Evolutionary conservation across 169 alveolate genomes (phyloP).

Genomic region (Cystoisospora suis): DNA sequence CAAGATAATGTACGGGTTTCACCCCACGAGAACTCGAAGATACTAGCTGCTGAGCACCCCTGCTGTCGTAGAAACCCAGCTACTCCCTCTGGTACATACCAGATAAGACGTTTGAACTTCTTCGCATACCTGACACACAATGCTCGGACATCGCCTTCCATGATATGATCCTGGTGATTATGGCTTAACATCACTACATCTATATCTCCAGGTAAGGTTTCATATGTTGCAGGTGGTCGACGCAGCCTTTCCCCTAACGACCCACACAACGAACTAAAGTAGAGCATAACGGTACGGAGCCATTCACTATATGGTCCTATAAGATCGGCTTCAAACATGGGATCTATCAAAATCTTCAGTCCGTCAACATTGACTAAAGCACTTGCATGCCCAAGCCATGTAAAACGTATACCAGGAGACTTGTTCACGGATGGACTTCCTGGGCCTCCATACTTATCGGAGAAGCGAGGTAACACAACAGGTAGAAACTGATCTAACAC

Average conservation of each 20-base stretch:
- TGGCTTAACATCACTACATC: slow-evolving; percentile 42
- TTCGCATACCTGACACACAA: neutral
- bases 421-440: neutral
- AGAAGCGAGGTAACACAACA: slow-evolving; percentile 27
- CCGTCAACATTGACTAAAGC: slow-evolving; percentile 43
- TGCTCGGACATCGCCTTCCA: slow-evolving; percentile 40
- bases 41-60: slow-evolving; percentile 39
- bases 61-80: slow-evolving; percentile 44
- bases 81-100: slow-evolving; percentile 61
- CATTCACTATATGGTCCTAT: slow-evolving; percentile 43
- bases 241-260: slow-evolving; percentile 50
- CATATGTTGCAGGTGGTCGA: neutral
- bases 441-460: slow-evolving; percentile 57
- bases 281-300: slow-evolving; percentile 15
- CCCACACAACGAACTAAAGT: slow-evolving; percentile 36
- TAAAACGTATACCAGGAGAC: slow-evolving; percentile 36
- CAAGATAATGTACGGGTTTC: slow-evolving; percentile 44
- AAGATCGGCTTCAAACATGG: slow-evolving; percentile 44
- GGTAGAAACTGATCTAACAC: slow-evolving; percentile 18
- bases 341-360: slow-evolving; percentile 37
- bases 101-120: slow-evolving; percentile 8
- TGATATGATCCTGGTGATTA: slow-evolving; percentile 58
- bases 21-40: slow-evolving; percentile 58
- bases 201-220: slow-evolving; percentile 7
- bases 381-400: slow-evolving; percentile 61